Evolutionary conservation across 2,329 filamentous ascomycete genomes (phyloP).

Genomic region (Cadophora malorum): DNA sequence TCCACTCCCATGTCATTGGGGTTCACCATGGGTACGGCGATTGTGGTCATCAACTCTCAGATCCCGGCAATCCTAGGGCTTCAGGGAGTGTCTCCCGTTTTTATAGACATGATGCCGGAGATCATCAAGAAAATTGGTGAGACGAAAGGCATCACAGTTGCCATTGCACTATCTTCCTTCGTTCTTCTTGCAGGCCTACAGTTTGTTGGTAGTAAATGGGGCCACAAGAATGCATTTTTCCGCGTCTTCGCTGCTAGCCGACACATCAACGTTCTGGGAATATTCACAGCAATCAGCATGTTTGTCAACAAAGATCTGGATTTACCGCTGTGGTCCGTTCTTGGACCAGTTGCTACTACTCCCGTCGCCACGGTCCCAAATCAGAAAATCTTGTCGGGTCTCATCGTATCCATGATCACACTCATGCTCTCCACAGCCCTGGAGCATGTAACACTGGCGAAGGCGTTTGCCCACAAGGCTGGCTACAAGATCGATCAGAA

Average conservation of each 20-base stretch:
- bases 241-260: constrained; percentile 65
- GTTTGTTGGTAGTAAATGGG: constrained; percentile 64
- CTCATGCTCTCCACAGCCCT: constrained; percentile 50
- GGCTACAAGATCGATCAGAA: constrained; percentile 68
- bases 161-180: constrained; percentile 58
- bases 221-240: constrained; percentile 61
- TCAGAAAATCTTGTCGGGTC: not conserved
- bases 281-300: constrained; percentile 69
- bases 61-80: constrained; percentile 50
- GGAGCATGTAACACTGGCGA: constrained; percentile 70
- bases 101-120: constrained; percentile 63
- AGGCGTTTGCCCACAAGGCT: constrained; percentile 66
- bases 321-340: constrained; percentile 64
- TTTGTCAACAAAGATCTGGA: constrained; percentile 61
- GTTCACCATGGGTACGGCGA: constrained; percentile 69
- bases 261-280: constrained; percentile 63
- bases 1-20: constrained; percentile 68
- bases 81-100: constrained; percentile 56
- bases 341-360: constrained; percentile 55
- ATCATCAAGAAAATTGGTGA: constrained; percentile 62
- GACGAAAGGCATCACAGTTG: constrained; percentile 59
- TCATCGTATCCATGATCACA: constrained; percentile 7
- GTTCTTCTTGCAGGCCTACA: constrained; percentile 62
- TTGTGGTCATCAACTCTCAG: constrained; percentile 70
- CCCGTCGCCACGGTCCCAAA: constrained; percentile 15